Evolutionary conservation across 2,329 filamentous ascomycete species (phyloP).

Genomic region (Calonectria pseudoreteaudii): DNA sequence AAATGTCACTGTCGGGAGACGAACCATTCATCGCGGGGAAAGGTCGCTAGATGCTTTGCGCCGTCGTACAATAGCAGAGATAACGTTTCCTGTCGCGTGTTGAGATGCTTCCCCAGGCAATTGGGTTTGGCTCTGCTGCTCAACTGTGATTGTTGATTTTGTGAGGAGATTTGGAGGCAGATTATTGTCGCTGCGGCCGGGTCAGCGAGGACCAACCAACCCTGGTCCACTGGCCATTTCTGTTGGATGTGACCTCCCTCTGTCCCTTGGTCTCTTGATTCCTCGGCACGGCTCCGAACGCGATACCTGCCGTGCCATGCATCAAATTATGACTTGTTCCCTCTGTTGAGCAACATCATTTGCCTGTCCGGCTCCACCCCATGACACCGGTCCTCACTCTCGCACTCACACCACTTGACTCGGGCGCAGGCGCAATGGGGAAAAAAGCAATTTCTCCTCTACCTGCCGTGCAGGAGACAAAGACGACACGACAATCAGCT

Average conservation of each 20-base stretch:
- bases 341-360: background rate
- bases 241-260: background rate
- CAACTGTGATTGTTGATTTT: background rate
- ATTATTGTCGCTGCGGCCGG: background rate
- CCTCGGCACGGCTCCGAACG: background rate
- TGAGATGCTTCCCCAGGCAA: background rate
- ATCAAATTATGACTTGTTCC: background rate
- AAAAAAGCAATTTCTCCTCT: background rate
- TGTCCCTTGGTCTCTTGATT: background rate
- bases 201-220: background rate
- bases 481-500: background rate
- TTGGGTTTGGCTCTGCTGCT: no score
- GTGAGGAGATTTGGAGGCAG: background rate
- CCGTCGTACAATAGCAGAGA: background rate
- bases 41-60: background rate
- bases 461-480: background rate
- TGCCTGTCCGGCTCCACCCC: background rate
- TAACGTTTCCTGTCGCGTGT: background rate
- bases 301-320: background rate
- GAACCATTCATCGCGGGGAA: background rate
- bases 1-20: background rate
- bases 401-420: slow-evolving; percentile 3
- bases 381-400: background rate
- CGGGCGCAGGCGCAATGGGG: background rate
- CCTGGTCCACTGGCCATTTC: background rate